A percentile compares a stretch with the other conserved stretches of the same genome.
Evolutionary conservation across 2,329 filamentous ascomycete genomes (phyloP).

Genomic region (Ophiostoma angusticollis): DNA sequence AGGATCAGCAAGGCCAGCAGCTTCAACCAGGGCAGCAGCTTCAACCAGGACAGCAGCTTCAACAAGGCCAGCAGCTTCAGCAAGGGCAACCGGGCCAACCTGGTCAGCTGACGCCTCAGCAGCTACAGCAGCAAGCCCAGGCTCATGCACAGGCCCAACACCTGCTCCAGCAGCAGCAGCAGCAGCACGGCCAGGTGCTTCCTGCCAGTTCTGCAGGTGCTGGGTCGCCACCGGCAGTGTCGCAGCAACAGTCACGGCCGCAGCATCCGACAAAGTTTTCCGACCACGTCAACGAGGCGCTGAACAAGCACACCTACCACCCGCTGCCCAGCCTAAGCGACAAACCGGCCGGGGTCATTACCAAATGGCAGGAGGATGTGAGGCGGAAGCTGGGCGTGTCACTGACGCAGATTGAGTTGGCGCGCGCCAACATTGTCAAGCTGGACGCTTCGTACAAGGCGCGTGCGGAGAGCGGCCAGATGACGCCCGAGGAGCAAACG

Average conservation of each 20-base stretch:
- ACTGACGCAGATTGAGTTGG: conserved; percentile 36
- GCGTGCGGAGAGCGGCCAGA: conserved; percentile 28
- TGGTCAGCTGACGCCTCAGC: too few relatives aligned
- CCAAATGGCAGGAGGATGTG: conserved; percentile 35
- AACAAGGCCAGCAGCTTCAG: conserved; percentile 9
- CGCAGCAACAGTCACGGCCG: conserved; percentile 9
- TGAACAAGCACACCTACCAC: conserved; percentile 35
- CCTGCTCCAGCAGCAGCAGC: conserved; percentile 11
- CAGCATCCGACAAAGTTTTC: conserved; percentile 20
- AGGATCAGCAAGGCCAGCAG: conserved; percentile 5
- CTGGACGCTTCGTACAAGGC: conserved; percentile 32
- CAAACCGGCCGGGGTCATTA: conserved; percentile 29
- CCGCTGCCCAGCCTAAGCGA: conserved; percentile 30
- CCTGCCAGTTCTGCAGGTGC: background rate
- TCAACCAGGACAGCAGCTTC: background rate
- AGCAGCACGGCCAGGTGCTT: conserved; percentile 5
- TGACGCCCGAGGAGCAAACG: conserved; percentile 35
- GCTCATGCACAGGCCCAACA: too few relatives aligned
- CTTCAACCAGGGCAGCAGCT: background rate
- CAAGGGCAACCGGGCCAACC: too few relatives aligned
- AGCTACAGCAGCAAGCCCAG: conserved; percentile 4
- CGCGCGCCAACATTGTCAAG: conserved; percentile 26
- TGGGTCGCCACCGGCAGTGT: conserved; percentile 13
- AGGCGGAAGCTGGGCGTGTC: conserved; percentile 35
- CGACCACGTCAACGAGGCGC: conserved; percentile 32